Evolutionary conservation across 1,139 yeast species (phyloP).

Genomic region (Diutina mesorugosa): DNA sequence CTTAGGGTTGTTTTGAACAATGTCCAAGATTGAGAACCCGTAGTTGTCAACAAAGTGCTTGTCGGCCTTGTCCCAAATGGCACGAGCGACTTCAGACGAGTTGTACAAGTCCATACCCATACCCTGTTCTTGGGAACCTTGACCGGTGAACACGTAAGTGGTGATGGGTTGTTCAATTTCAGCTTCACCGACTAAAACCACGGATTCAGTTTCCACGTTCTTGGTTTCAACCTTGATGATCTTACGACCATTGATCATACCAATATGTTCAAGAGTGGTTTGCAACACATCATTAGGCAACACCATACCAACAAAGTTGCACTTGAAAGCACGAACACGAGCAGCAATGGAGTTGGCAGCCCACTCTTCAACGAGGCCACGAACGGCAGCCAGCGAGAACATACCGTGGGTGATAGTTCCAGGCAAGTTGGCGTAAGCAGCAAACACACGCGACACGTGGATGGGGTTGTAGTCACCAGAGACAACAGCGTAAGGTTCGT

Average conservation of each 20-base stretch:
- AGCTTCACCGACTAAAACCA: slow-evolving; percentile 87
- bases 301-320: slow-evolving; percentile 92
- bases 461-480: slow-evolving; percentile 98
- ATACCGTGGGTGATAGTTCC: slow-evolving; percentile 99
- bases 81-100: slow-evolving; percentile 81
- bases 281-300: slow-evolving; percentile 86
- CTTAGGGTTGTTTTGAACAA: slow-evolving; percentile 91
- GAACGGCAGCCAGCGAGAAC: slow-evolving; percentile 93
- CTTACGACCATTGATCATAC: slow-evolving; percentile 99
- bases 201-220: slow-evolving; percentile 64
- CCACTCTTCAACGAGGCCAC: slow-evolving; percentile 94
- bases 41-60: slow-evolving; percentile 82
- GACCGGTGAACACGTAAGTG: slow-evolving; percentile 96
- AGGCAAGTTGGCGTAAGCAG: slow-evolving; percentile 84
- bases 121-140: slow-evolving; percentile 99
- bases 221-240: slow-evolving; percentile 83
- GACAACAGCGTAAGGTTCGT: slow-evolving; percentile 92
- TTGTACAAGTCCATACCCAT: slow-evolving; percentile 99
- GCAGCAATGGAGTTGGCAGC: slow-evolving; percentile 96
- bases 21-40: slow-evolving; percentile 93
- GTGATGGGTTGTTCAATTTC: slow-evolving; percentile 98
- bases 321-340: slow-evolving; percentile 90
- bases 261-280: slow-evolving; percentile 86
- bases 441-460: slow-evolving; percentile 92
- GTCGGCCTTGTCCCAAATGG: slow-evolving; percentile 98